Base-by-base conservation (phyloP, 805 yeast species). In the Metschnikowia gruessii region DNA sequence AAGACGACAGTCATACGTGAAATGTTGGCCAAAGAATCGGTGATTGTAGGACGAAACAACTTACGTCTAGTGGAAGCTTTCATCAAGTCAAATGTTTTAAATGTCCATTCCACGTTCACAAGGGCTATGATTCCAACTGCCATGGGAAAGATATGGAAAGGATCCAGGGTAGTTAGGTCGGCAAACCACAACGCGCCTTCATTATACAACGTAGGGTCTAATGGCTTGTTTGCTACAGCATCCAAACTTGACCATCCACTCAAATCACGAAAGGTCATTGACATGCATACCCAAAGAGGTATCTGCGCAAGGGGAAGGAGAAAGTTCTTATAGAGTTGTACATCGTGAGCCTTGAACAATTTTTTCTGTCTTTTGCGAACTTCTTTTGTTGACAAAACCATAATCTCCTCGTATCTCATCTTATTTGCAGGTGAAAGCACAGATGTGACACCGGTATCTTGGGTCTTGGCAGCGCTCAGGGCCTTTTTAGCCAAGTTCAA, bases 201-300 rank as follows among this genome's bases (percentile, higher is more conserved):
- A 3, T 59, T 60, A 37, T 76, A 68, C 41, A 82, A 62, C 0
- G 76, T 50, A 17, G 76, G 68, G 52, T 81, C 86, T 32, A 82
- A 51, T 0, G 83, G 76, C 36, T 65, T 69, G 37, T 69, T 66
- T 17, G 74, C 66, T 51, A 53, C 65, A 40, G 63, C 63, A 46
- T 70, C 74, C 74, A 75, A 69, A 1, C 72, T 54, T 2, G 72
- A 60, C 83, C 83, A 79, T 1, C 95, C 96, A 35, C 91, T 83
- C 50, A 90, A 66, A 38, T 82, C 77, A 52, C 97, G 74, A 54
- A 90, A 77, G 1, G 90, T 82, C 54, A 83, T 71, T 11, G 94
- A 84, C 75, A 91, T 72, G 2, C 84, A 72, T 1, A 90, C 74
- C 95, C 97, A 91, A 5, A 91, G 62, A 0, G 98, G 98, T 17